Base-by-base conservation (phyloP, 768 basidiomycete species). In the Termitomyces sp. region DNA sequence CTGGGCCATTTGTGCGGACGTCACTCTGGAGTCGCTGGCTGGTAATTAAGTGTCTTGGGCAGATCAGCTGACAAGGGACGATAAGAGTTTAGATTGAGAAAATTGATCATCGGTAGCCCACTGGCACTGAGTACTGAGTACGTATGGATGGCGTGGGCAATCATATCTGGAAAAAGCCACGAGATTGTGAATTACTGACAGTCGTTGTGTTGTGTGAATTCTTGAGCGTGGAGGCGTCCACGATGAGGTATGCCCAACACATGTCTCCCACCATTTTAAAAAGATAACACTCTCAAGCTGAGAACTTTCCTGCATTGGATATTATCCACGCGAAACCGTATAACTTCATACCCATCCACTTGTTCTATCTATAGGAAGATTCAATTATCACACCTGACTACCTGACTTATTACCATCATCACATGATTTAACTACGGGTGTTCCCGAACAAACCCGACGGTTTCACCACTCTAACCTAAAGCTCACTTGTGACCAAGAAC, bases 1-100 rank as follows among this genome's bases (percentile, higher is more conserved):
- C 56, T 71, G 74, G 49, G 80, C 65, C 84, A 87, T 36, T 10
- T 86, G 62, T 61, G 26, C 13, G 47, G 48, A 44, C 41, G 35
- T 38, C 35, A 51, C n/a, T 52, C 5, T 4, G 10, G 24, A 52
- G 38, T 40, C 36, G 38, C 7, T 40, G 38, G 16, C n/a, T n/a
- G 14, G 38, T 10, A 41, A 41, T 9, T 41, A 50, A 50, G 28
- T 16, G 33, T 33, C n/a, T 8, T 35, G 20, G 32, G 33, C 36
- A 54, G 38, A 54, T 52, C 20, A 55, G 57, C 46, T 33, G 38
- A 41, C 16, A 30, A 43, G 24, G 24, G 11, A 24, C 43, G 44
- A 47, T 47, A 30, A 10, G 22, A 24, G 44, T 5, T 24, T 46
- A 8, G 45, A 45, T 24, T 38, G 30, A 47, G n/a, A 20, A 5